Base-by-base conservation (phyloP, 179 eudicot genomes). In the Pouteria campechiana region DNA sequence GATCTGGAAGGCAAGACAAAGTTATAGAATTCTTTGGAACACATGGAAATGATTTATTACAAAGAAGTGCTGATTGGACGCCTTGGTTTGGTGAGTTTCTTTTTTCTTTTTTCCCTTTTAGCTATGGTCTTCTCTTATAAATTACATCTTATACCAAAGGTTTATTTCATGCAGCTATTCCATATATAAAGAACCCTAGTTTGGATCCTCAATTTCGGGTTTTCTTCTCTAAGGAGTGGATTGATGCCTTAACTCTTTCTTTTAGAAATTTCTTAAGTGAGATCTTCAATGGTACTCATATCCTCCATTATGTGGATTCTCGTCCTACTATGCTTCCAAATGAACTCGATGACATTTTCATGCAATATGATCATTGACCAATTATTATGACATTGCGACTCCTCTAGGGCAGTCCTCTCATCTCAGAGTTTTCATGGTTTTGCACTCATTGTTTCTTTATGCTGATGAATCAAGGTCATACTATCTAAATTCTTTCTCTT, bases 191-290 rank as follows among this genome's bases (percentile, higher is more conserved):
- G 64, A 70, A 70, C 46, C 93, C 95, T 25, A 63, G 65, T 40
- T 57, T 31, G 48, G 87, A 90, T 54, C 90, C 98, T 17, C 76
- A 58, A 58, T 90, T 85, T 74, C 72, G 87, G 22, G 40, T 90
- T 33, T 90, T 67, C 62, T 90, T 90, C 48, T 76, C 98, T 0
- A 77, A 79, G 69, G 98, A 85, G 34, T 90, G 98, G 98, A 68
- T 76, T 51, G 79, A 79, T 42, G 69, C 83, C 29, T 52, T 90
- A 74, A 74, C 63, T 63, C 81, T 85, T 27, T 81, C 95, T 18
- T 48, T 81, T 31, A 65, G 87, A 61, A 90, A 90, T 50, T 90
- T 90, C 55, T 67, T 90, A 45, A 81, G 79, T 41, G 77, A 76
- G 69, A 75, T 85, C 55, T 73, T 90, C 51, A 74, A 74, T 41